These are phyloP conservation scores for Lupinus albus DNA, from an alignment of 306 rosid genomes.

Conservation along the genomic window DNA sequence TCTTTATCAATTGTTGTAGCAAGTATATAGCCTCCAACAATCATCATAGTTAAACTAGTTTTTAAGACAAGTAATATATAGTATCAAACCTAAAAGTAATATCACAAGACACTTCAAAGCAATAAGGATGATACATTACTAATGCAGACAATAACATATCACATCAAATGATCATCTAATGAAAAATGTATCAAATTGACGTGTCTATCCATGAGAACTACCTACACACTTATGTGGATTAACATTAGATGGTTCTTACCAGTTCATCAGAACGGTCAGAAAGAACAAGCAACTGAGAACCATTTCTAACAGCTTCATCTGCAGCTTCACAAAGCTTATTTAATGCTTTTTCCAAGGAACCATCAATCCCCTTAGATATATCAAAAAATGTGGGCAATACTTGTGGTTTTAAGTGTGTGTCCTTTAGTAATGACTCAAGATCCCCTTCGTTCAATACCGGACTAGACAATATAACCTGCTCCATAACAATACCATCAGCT, in stretches of 20 bases:
- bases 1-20: no score
- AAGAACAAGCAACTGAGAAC: conserved; percentile 87
- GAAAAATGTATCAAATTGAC: conserved; percentile 21
- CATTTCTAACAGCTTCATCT: conserved; percentile 98
- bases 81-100: not conserved
- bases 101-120: not conserved
- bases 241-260: conserved; percentile 54
- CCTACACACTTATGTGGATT: conserved; percentile 4
- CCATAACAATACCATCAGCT: conserved; percentile 43
- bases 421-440: conserved; percentile 82
- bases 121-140: conserved; percentile 9
- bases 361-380: conserved; percentile 86
- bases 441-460: conserved; percentile 95
- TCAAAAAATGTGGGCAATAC: conserved; percentile 84
- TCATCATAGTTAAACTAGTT: not conserved
- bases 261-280: conserved; percentile 89
- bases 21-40: no score
- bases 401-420: conserved; percentile 70
- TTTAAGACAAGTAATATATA: not conserved
- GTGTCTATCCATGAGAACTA: conserved; percentile 21
- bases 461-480: conserved; percentile 86
- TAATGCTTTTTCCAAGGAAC: conserved; percentile 83
- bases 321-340: conserved; percentile 93
- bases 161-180: conserved; percentile 8
- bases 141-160: conserved; percentile 28